These are phyloP conservation scores for Martensiomyces pterosporus DNA, from an alignment of 192 early-diverging fungal species.

Conservation along the genomic window DNA sequence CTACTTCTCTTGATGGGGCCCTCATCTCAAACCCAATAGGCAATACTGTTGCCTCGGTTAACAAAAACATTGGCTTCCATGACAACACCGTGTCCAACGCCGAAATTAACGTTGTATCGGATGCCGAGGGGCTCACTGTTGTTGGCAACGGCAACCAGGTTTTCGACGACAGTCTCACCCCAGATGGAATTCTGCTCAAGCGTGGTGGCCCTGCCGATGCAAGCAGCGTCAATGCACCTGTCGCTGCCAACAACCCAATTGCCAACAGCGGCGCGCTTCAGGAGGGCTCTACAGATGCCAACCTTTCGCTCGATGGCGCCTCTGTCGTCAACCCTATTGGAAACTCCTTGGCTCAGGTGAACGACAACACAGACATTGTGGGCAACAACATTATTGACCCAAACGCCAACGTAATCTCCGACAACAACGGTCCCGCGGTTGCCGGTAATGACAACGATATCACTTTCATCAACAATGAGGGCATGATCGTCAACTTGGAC, in stretches of 20 bases:
- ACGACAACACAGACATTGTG: constrained; percentile 42
- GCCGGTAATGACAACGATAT: constrained; percentile 44
- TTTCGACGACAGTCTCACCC: not conserved
- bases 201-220: constrained; percentile 28
- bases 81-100: constrained; percentile 45
- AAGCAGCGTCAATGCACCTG: constrained; percentile 37
- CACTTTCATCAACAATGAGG: constrained; percentile 43
- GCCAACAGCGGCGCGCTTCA: constrained; percentile 39
- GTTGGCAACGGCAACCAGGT: constrained; percentile 46
- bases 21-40: constrained; percentile 22
- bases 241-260: constrained; percentile 33
- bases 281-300: constrained; percentile 27
- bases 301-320: constrained; percentile 32
- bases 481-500: constrained; percentile 48
- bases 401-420: constrained; percentile 36
- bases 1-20: constrained; percentile 31
- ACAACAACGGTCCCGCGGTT: constrained; percentile 40
- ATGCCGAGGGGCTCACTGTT: constrained; percentile 24
- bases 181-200: constrained; percentile 15
- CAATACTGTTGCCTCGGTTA: constrained; percentile 25
- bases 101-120: constrained; percentile 25
- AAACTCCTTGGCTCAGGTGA: constrained; percentile 45
- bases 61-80: constrained; percentile 37
- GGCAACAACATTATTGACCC: constrained; percentile 46
- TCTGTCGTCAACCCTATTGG: constrained; percentile 35